Evolutionary conservation across 2,329 filamentous ascomycete genomes (phyloP), one percentile per base, ranked within the genome.

Genomic region (Lasiodiplodia gonubiensis): DNA sequence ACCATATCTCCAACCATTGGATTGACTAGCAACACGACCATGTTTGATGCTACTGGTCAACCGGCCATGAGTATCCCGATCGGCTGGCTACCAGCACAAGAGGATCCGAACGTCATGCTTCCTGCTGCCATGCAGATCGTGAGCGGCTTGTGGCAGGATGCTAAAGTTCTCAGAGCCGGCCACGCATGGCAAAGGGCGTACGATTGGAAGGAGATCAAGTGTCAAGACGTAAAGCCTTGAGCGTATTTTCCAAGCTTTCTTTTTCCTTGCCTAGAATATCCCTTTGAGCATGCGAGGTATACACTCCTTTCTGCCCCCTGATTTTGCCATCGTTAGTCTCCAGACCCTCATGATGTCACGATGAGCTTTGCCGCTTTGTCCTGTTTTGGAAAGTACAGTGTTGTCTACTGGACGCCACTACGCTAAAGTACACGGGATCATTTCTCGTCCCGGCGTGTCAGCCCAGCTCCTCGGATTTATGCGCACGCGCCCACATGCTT

Each of bases 91-190:
- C 69, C 74, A 23, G 71, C 74, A 5, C 65, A 68, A 4, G 67
- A 71, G n/a, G 71, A 75, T 25, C 57, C 12, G 55, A 10, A 71
- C 1, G 63, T 77, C 3, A 71, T 67, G 60, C 67, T 81, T 21
- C 80, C 80, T 1, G 79, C 76, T 2, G 75, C 78, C 12, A 78
- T 82, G 76, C 78, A 80, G 68, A 71, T 82, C 49, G 77, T 81
- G 4, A 75, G 74, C 23, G 76, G 72, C 16, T 69, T 77, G 65
- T 79, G 75, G 71, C 72, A 81, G 39, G 80, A 82, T 35, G 71
- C 74, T 33, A 76, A 75, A 51, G 72, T 76, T 10, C 67, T 77
- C 4, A 63, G 72, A 51, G 74, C 73, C 8, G 74, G 64, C 1
- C 71, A 71, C 49, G 74, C 75, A 3, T 77, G 75, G 75, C 74